These are phyloP conservation scores for Microthlaspi erraticum DNA, from an alignment of 345 rosid genomes.

Conservation along the genomic window DNA sequence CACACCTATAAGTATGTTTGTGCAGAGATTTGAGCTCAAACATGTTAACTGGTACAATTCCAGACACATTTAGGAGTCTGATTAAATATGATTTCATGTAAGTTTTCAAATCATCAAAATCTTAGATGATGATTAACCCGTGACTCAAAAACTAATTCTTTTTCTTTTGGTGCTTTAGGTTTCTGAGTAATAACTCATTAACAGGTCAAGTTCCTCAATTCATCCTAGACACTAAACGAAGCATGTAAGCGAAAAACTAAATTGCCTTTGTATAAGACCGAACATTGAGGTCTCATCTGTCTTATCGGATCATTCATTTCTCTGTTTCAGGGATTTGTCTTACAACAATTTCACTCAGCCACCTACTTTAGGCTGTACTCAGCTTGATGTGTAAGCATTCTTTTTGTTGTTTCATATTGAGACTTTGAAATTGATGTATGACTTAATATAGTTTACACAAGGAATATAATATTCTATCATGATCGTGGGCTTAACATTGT, in stretches of 20 bases:
- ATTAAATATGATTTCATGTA: too few species aligned
- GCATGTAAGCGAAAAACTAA: constrained; percentile 50
- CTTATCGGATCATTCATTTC: neutral
- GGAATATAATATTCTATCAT: too few species aligned
- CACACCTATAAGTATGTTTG: neutral
- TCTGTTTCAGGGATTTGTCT: constrained; percentile 72
- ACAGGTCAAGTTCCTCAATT: constrained; percentile 67
- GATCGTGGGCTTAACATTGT: too few species aligned
- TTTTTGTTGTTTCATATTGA: neutral
- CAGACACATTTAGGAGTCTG: constrained; percentile 46
- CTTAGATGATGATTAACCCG: neutral
- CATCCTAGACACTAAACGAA: constrained; percentile 38
- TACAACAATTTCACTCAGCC: constrained; percentile 78
- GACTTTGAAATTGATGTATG: too few species aligned
- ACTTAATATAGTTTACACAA: too few species aligned
- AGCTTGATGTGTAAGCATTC: constrained; percentile 54
- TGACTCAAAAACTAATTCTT: neutral
- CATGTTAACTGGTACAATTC: constrained; percentile 61
- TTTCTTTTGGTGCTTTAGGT: constrained; percentile 50
- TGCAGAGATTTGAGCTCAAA: constrained; percentile 87
- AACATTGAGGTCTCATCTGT: too few species aligned
- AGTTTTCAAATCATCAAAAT: too few species aligned
- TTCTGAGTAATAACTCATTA: constrained; percentile 72
- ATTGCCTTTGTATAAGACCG: constrained; percentile 1
- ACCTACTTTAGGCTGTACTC: constrained; percentile 49